Conservation (phyloP, 2,329 filamentous ascomycete species). For the Emmonsiellopsis sp. region DNA sequence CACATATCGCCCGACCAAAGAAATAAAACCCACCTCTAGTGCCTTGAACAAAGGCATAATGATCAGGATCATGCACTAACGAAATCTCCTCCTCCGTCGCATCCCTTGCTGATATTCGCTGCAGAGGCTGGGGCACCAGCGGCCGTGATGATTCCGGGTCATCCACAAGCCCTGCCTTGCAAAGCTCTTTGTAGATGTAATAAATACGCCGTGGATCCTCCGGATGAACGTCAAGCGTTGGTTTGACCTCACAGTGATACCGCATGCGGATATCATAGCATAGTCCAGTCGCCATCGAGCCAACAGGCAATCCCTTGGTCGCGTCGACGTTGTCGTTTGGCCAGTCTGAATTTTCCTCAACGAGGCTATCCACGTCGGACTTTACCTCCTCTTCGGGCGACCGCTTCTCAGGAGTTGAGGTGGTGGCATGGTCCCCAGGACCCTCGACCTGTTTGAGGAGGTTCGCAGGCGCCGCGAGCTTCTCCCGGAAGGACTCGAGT, state of each 20-base stretch:
- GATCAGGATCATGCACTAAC: conserved; percentile 65
- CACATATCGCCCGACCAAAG: not conserved
- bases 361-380: conserved; percentile 22
- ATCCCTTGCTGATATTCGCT: conserved; percentile 65
- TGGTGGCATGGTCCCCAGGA: conserved; percentile 6
- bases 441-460: conserved; percentile 9
- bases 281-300: conserved; percentile 59
- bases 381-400: not conserved
- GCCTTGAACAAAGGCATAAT: conserved; percentile 68
- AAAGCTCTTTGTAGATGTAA: conserved; percentile 84
- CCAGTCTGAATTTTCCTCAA: conserved; percentile 34
- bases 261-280: conserved; percentile 96
- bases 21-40: conserved; percentile 32
- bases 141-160: conserved; percentile 43
- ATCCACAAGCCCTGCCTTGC: conserved; percentile 68
- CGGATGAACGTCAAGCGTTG: conserved; percentile 66
- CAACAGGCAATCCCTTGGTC: conserved; percentile 35
- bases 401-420: not conserved
- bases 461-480: conserved; percentile 13
- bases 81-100: conserved; percentile 74
- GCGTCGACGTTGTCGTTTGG: conserved; percentile 26
- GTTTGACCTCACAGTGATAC: conserved; percentile 77
- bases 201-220: conserved; percentile 91
- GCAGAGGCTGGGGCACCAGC: conserved; percentile 46
- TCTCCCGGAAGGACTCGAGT: conserved; percentile 12